Evolutionary conservation across 768 basidiomycete species (phyloP), one percentile per base, ranked within the genome.

Genomic region (Tulasnella sp.): DNA sequence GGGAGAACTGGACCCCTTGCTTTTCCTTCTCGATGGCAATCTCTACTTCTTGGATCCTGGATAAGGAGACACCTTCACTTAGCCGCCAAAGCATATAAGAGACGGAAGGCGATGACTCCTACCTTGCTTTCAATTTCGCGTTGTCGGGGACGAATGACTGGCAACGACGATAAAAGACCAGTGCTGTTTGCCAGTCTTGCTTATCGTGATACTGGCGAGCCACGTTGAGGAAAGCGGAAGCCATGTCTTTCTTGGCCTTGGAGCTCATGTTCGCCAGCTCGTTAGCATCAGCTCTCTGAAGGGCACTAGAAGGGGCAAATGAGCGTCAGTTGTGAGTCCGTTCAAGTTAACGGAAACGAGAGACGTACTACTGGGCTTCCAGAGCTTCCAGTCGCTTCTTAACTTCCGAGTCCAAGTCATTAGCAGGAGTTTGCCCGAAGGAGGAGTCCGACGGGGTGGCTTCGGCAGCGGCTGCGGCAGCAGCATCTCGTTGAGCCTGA

Each of bases 141-240:
- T 94, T 94, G 72, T 92, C 89, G n/a, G 92, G 92, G 64, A 92
- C 90, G 75, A 92, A 93, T 5, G 84, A 83, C 78, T 89, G 89
- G 22, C 91, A 92, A 76, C 90, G 90, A 77, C 88, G 87, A 78
- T 93, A 94, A 17, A 94, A 84, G 70, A 91, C 89, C 42, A 94
- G 83, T 2, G 92, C 92, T 1, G 87, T 85, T 76, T 89, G 84
- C n/a, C 92, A 82, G 77, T 92, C 88, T n/a, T 89, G 90, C 92
- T 90, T 90, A 79, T 92, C 89, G 2, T 90, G 91, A 79, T 90
- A 87, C 22, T 89, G 85, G 22, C 92, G 85, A 16, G 92, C 92
- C 32, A 92, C 86, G 29, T 90, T 87, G n/a, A 93, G 90, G 77
- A 92, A 92, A 0, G 91, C 91, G 19, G 90, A 83, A 1, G 91